Evolutionary conservation across 495 filamentous ascomycete species (phyloP).

Genomic region (Acidiella bohemica): DNA sequence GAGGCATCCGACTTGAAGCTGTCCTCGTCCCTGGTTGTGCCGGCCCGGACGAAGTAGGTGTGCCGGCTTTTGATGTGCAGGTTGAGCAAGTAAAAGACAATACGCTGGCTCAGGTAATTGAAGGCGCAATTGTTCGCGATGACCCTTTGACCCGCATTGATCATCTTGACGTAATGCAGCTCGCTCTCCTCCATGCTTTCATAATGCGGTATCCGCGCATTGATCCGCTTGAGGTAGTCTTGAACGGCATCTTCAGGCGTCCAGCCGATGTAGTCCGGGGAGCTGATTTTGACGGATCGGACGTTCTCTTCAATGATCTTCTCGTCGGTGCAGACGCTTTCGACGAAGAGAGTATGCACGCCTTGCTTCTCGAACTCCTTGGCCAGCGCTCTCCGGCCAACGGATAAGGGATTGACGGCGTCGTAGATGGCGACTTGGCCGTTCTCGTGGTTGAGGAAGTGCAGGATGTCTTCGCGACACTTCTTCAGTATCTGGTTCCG

Average conservation of each 20-base stretch:
- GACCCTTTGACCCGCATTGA: constrained; percentile 86
- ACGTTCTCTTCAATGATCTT: constrained; percentile 95
- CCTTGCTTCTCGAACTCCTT: constrained; percentile 95
- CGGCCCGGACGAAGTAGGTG: constrained; percentile 82
- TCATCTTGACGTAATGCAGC: constrained; percentile 98
- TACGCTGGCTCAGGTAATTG: constrained; percentile 86
- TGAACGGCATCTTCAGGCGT: constrained; percentile 77
- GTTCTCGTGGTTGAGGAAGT: constrained; percentile 90
- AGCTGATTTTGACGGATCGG: constrained; percentile 91
- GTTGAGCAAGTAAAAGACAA: constrained; percentile 96
- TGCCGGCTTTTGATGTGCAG: constrained; percentile 87
- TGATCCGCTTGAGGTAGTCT: constrained; percentile 79
- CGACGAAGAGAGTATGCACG: constrained; percentile 89
- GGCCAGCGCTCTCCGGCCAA: constrained; percentile 71
- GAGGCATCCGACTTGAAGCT: constrained; percentile 83
- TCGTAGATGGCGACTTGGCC: constrained; percentile 98
- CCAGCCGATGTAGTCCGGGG: constrained; percentile 95
- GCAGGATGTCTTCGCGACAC: constrained; percentile 92
- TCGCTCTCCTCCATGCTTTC: constrained; percentile 92
- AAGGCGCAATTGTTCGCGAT: constrained; percentile 92
- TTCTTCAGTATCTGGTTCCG: constrained; percentile 95
- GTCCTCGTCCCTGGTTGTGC: constrained; percentile 60
- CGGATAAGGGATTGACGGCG: constrained; percentile 84
- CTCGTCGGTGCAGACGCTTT: constrained; percentile 86
- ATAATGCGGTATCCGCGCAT: constrained; percentile 83